Percentiles rank a stretch among this genome's conserved stretches.
Conservation (phyloP, 257 asterid species). For the Solanum neorickii region DNA sequence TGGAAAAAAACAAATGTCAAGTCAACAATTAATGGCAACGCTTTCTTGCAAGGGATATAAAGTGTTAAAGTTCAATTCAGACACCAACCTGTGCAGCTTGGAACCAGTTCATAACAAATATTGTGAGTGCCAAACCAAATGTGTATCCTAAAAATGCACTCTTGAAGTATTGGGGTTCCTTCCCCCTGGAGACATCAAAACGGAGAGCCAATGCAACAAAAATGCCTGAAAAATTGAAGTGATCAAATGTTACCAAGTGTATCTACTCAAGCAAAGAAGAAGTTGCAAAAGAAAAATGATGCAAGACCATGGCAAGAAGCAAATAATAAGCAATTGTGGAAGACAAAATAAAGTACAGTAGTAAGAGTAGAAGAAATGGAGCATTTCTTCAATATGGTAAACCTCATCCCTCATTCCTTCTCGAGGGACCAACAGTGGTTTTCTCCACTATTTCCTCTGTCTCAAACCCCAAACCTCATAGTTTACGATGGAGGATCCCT, state of each 20-base stretch:
- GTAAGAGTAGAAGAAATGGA: neutral
- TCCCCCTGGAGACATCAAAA: slow-evolving; percentile 89
- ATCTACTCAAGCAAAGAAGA: neutral
- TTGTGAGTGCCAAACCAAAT: slow-evolving; percentile 62
- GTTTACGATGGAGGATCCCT: neutral
- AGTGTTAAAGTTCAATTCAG: neutral
- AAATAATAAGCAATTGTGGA: neutral
- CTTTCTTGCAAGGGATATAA: neutral
- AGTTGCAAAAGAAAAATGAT: neutral
- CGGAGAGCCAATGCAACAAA: slow-evolving; percentile 94
- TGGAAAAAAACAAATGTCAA: slow-evolving; percentile 17
- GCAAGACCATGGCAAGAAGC: neutral
- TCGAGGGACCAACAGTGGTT: neutral
- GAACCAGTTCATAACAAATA: slow-evolving; percentile 94
- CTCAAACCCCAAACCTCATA: neutral
- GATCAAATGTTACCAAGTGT: neutral
- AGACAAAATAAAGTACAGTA: neutral
- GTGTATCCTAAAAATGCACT: slow-evolving; percentile 85
- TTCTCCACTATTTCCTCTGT: neutral
- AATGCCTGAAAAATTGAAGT: slow-evolving; percentile 49
- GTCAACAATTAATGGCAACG: neutral
- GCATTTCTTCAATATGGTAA: neutral
- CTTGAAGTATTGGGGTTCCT: slow-evolving; percentile 62
- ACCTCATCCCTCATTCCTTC: neutral
- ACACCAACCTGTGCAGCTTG: slow-evolving; percentile 92